phyloP scores from a whole-genome alignment of 2,329 filamentous ascomycete genomes.

The Ophiocordyceps camponoti-floridani region DNA sequence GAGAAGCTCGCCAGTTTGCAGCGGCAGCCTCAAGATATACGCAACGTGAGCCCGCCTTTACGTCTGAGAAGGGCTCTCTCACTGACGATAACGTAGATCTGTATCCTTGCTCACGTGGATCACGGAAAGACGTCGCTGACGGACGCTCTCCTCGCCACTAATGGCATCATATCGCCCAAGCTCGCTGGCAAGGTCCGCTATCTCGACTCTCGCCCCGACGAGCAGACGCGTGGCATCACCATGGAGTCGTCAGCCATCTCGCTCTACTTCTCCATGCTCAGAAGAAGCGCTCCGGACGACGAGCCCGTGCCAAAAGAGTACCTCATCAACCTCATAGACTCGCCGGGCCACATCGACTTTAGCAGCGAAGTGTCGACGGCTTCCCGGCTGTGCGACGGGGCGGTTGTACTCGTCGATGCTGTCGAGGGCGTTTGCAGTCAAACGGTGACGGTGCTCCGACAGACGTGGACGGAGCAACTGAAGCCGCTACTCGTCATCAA shows the following conservation, averaged over 20 bases:
- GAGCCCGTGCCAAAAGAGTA: conserved; percentile 67
- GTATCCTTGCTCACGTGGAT: conserved; percentile 90
- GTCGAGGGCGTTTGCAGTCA: conserved; percentile 98
- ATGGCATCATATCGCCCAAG: conserved; percentile 97
- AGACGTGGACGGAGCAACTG: conserved; percentile 89
- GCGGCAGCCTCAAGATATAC: conserved; percentile 68
- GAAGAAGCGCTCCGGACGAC: conserved; percentile 51
- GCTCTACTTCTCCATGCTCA: conserved; percentile 81
- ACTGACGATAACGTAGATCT: conserved; percentile 41
- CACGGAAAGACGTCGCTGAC: conserved; percentile 97
- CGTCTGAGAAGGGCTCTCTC: too few species aligned
- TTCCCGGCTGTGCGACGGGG: conserved; percentile 84
- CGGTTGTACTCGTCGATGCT: conserved; percentile 84
- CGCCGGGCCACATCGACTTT: conserved; percentile 95
- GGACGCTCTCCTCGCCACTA: conserved; percentile 89
- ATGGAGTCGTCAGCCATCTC: conserved; percentile 99
- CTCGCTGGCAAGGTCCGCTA: conserved; percentile 96
- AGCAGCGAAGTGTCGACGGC: conserved; percentile 96
- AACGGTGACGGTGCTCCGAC: conserved; percentile 87
- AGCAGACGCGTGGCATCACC: conserved; percentile 92
- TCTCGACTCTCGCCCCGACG: conserved; percentile 87
- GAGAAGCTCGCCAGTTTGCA: conserved; percentile 86
- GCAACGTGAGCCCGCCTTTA: conserved; percentile 52
- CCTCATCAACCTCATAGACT: conserved; percentile 93
- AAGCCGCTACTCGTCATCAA: conserved; percentile 93